These are phyloP conservation scores for Myxozyma sirexii DNA, from an alignment of 805 yeast genomes.

Conservation along the genomic window DNA sequence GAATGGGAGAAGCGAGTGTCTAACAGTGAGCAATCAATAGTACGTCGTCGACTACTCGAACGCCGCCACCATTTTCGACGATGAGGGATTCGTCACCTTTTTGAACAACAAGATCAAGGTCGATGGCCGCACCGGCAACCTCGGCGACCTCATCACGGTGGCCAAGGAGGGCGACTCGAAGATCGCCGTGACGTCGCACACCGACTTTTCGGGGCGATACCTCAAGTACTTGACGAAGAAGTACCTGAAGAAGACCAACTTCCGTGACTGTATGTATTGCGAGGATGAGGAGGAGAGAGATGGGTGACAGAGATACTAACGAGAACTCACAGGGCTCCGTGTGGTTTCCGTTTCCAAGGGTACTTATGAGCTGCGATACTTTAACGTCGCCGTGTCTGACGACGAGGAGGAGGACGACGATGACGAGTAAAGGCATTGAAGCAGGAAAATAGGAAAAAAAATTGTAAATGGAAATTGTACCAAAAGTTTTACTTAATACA, in stretches of 20 bases:
- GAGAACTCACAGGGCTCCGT: conserved; percentile 76
- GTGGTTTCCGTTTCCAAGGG: conserved; percentile 93
- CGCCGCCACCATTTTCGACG: conserved; percentile 97
- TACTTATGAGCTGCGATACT: conserved; percentile 97
- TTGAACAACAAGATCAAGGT: conserved; percentile 99
- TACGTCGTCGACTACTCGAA: conserved; percentile 95
- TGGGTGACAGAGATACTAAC: neutral
- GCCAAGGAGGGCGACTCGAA: conserved; percentile 77
- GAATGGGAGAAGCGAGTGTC: neutral
- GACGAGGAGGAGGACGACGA: conserved; percentile 95
- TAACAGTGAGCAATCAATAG: conserved; percentile 48
- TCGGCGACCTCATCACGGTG: conserved; percentile 91
- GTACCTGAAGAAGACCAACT: conserved; percentile 99
- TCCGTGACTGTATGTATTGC: conserved; percentile 83
- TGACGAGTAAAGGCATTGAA: conserved; percentile 39
- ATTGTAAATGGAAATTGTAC: conserved; percentile 5
- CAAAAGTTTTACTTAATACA: conserved; percentile 14
- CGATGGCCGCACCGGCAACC: conserved; percentile 94
- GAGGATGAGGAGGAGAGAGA: too few species aligned
- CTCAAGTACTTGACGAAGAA: conserved; percentile 99
- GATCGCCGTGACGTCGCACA: conserved; percentile 81
- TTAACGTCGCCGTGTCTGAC: conserved; percentile 96
- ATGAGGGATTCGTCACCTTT: conserved; percentile 96
- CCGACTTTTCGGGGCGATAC: conserved; percentile 99
- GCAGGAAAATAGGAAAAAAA: neutral